Evolutionary conservation across 306 rosid genomes (phyloP), one percentile per base, ranked within the genome.

Genomic region (Lathyrus oleraceus): DNA sequence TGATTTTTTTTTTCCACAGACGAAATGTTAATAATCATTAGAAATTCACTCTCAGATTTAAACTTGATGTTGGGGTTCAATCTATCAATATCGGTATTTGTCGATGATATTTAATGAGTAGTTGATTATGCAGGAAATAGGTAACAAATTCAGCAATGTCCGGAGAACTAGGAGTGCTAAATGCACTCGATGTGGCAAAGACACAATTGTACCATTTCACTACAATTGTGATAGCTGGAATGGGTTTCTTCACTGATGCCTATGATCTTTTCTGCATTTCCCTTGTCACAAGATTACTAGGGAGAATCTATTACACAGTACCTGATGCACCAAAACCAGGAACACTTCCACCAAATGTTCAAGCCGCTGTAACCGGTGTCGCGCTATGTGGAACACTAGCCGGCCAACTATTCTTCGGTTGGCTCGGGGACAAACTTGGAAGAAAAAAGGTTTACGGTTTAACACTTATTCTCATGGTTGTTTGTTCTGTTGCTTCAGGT

Each of bases 171-270:
- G 80, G 69, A 81, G 96, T 90, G 81, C 86, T 90, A 8, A 86
- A 74, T 51, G 89, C 96, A 77, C 88, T 90, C 4, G 96, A 90
- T 72, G 67, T 67, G 10, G 94, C 96, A 2, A 90, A 84, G 66
- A 88, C 91, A 19, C 95, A 86, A 68, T 82, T 52, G 84, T 88
- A 88, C 65, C 96, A 90, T 62, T 90, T 90, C 87, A 90, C 89
- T 0, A 86, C 96, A 64, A 90, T 90, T 36, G 84, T 90, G 49
- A 84, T 90, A 30, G 96, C 96, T 11, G 96, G 96, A 60, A 90
- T 90, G 96, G 96, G 96, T 2, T 90, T 90, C 76, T 90, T 90
- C 81, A 90, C 96, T 0, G 96, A 90, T 51, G 96, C 96, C 2
- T 90, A 87, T 13, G 96, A 90, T 52, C 86, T 90, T 15, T 90